Evolutionary conservation across 306 rosid genomes (phyloP).

Genomic region (Cyamopsis tetragonoloba): DNA sequence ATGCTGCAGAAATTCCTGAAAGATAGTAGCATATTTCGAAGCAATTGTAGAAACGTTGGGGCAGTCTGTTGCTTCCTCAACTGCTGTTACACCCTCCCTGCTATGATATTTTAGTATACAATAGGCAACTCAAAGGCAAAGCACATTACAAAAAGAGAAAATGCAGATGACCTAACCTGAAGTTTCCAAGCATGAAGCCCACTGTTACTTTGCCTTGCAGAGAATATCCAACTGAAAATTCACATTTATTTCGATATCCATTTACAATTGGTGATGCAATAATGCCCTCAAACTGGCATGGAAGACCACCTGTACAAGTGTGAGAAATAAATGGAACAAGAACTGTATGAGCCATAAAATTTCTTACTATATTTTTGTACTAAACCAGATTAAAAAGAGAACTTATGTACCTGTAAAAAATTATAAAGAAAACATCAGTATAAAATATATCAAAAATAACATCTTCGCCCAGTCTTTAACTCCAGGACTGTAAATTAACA

Average conservation of each 20-base stretch:
- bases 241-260: conserved; percentile 95
- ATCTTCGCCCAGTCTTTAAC: not conserved
- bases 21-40: conserved; percentile 71
- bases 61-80: conserved; percentile 85
- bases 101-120: conserved; percentile 31
- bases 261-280: conserved; percentile 78
- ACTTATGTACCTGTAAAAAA: not conserved
- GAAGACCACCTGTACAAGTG: conserved; percentile 74
- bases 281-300: conserved; percentile 82
- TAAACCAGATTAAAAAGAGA: conserved; percentile 1
- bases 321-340: conserved; percentile 6
- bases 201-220: conserved; percentile 73
- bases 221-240: conserved; percentile 91
- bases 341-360: conserved; percentile 15
- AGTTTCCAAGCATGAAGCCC: conserved; percentile 96
- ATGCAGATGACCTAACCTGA: conserved; percentile 79
- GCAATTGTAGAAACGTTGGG: conserved; percentile 79
- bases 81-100: conserved; percentile 99
- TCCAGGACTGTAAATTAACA: not conserved
- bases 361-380: not conserved
- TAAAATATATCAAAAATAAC: conserved; percentile 1
- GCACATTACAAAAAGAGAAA: conserved; percentile 21
- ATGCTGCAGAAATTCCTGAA: conserved; percentile 82
- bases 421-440: conserved; percentile 7
- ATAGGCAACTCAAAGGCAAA: conserved; percentile 19